Base-by-base conservation (phyloP, 2,329 filamentous ascomycete species). In the Alternaria panax region DNA sequence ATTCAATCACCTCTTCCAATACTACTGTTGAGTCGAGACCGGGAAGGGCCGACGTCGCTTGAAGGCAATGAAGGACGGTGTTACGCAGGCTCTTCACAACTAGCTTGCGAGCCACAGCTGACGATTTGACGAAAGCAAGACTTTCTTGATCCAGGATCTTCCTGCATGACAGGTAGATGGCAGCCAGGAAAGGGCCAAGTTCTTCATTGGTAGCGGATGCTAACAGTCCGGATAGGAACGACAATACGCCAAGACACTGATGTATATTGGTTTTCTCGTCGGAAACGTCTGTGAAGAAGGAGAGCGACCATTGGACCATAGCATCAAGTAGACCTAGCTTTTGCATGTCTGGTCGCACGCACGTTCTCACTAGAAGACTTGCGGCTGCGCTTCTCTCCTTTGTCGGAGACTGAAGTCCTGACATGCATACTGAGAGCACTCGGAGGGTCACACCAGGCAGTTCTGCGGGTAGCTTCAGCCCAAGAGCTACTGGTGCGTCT, bases 361-460 rank as follows among this genome's bases (percentile, higher is more conserved):
- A 87, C 45, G 97, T 83, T 45, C 93, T 87, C 18, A 96, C 91
- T 7, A 99, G 83, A 24, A 98, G 83, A 2, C 87, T 84, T 59
- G 90, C 92, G n/a, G 95, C 93, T 9, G 93, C 92, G 77, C 95
- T 92, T 57, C 92, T 87, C 74, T 97, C 94, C 70, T 96, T 97
- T 0, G 93, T 92, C 0, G 94, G 85, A 1, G 86, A 87, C 6
- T 86, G 82, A 16, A 98, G 84, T 71, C 92, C 92, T 57, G 86
- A 84, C 54, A 92, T 80, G 7, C 89, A 91, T 25, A 96, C 77
- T 0, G 87, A 86, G 5, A 97, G 81, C 9, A 95, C 82, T 14
- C 92, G 86, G 6, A 86, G 80, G 0, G 92, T 86, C 57, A 97
- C 86, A 2, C 86, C 86, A 0, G 94, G 92, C 1, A 92, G 80